These are phyloP conservation scores for Talaromyces proteolyticus DNA, from an alignment of 495 filamentous ascomycete species.

Conservation along the genomic window DNA sequence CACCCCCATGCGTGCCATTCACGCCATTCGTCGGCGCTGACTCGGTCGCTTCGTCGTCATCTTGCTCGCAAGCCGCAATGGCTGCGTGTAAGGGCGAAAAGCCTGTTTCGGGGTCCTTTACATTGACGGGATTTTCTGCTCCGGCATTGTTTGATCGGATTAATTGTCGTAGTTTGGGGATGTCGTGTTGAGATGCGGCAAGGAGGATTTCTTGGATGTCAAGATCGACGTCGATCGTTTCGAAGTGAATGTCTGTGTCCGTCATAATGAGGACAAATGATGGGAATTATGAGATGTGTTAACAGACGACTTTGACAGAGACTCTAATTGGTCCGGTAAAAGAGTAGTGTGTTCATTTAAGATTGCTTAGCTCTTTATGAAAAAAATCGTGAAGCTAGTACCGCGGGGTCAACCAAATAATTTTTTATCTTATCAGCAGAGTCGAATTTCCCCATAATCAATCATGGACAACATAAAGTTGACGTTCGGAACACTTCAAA, in stretches of 20 bases:
- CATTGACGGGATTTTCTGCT: constrained; percentile 55
- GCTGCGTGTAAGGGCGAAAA: constrained; percentile 87
- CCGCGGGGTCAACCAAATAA: too few species aligned
- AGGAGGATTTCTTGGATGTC: constrained; percentile 60
- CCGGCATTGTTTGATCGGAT: constrained; percentile 49
- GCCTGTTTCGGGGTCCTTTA: constrained; percentile 79
- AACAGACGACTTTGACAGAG: too few species aligned
- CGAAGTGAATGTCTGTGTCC: constrained; percentile 1
- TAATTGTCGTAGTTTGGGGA: constrained; percentile 64
- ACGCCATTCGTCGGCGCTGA: constrained; percentile 18
- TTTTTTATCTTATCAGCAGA: too few species aligned
- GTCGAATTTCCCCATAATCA: too few species aligned
- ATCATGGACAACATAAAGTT: too few species aligned
- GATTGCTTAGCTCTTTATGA: too few species aligned
- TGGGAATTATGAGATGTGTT: too few species aligned
- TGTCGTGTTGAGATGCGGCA: constrained; percentile 77
- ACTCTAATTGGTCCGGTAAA: too few species aligned
- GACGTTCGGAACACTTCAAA: too few species aligned
- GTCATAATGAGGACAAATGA: background rate
- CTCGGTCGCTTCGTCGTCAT: constrained; percentile 13
- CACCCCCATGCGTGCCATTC: constrained; percentile 1
- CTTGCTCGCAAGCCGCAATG: constrained; percentile 72
- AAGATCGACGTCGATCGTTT: constrained; percentile 29
- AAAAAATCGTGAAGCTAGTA: too few species aligned
- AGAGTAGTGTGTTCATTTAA: too few species aligned